A percentile compares a stretch with the other conserved stretches of the same genome.
These are phyloP conservation scores for Strobilomyces echinocephalus DNA, from an alignment of 768 basidiomycete species.

Conservation along the genomic window DNA sequence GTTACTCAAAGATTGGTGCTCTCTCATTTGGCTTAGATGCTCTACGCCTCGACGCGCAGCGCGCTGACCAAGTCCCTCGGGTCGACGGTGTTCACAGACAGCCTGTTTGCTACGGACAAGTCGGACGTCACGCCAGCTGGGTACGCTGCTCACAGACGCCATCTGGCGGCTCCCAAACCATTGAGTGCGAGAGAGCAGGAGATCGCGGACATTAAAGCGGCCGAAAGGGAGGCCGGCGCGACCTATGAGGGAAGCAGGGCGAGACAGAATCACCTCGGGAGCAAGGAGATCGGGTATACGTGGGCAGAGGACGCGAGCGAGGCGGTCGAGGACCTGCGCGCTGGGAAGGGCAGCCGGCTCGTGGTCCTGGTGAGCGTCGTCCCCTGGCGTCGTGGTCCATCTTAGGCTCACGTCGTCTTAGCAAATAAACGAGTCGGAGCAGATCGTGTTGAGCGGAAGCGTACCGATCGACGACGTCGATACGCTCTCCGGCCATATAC, in stretches of 20 bases:
- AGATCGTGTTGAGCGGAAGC: slow-evolving; percentile 50
- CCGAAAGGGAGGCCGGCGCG: slow-evolving; percentile 58
- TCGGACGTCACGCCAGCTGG: slow-evolving; percentile 61
- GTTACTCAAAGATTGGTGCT: not conserved
- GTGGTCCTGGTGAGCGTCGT: slow-evolving; percentile 57
- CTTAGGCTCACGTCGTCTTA: slow-evolving; percentile 26
- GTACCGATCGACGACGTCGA: slow-evolving; percentile 38
- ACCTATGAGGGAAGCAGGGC: slow-evolving; percentile 56
- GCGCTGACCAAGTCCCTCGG: slow-evolving; percentile 71
- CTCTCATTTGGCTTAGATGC: slow-evolving; percentile 54
- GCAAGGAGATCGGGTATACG: slow-evolving; percentile 51
- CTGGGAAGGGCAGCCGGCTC: slow-evolving; percentile 45
- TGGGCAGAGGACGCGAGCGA: slow-evolving; percentile 66
- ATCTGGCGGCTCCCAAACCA: slow-evolving; percentile 73
- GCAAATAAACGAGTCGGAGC: slow-evolving; percentile 63
- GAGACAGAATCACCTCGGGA: slow-evolving; percentile 52
- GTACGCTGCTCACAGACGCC: slow-evolving; percentile 68
- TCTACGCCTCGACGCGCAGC: slow-evolving; percentile 77
- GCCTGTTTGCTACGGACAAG: slow-evolving; percentile 75
- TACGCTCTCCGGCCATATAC: slow-evolving; percentile 46
- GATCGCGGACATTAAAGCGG: slow-evolving; percentile 68
- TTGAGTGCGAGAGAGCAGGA: slow-evolving; percentile 80
- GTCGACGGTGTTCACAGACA: slow-evolving; percentile 64
- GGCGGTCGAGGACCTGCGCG: slow-evolving; percentile 56
- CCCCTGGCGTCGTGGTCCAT: not conserved